phyloP scores from a whole-genome alignment of 805 yeast species.

The Candida ortonii region DNA sequence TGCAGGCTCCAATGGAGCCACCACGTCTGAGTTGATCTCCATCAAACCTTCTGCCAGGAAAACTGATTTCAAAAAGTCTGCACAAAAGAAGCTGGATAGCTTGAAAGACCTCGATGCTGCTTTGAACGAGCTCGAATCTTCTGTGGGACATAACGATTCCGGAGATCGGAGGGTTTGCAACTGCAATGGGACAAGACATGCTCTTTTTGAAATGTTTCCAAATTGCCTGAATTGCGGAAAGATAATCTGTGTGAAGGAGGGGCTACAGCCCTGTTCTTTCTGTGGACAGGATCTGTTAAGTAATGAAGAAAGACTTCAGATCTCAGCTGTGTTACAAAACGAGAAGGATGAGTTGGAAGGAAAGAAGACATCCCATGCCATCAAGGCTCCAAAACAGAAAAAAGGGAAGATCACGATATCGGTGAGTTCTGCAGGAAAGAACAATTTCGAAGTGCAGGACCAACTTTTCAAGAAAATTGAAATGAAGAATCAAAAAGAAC shows the following conservation, averaged over 20 bases:
- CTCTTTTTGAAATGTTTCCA: constrained; percentile 85
- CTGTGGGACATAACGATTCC: constrained; percentile 8
- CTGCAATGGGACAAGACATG: constrained; percentile 87
- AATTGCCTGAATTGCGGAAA: constrained; percentile 94
- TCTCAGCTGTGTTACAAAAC: constrained; percentile 47
- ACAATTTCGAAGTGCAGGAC: constrained; percentile 68
- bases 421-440: constrained; percentile 58
- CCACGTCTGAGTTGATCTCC: constrained; percentile 48
- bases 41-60: constrained; percentile 33
- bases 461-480: constrained; percentile 60
- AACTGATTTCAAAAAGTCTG: constrained; percentile 32
- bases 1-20: constrained; percentile 29
- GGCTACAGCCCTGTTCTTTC: constrained; percentile 82
- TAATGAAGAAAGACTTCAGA: constrained; percentile 56
- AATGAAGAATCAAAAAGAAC: constrained; percentile 38
- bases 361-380: constrained; percentile 13
- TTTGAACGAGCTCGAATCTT: constrained; percentile 42
- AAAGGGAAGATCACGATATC: constrained; percentile 52
- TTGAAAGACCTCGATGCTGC: constrained; percentile 51
- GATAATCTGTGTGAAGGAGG: constrained; percentile 86
- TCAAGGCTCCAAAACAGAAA: constrained; percentile 27
- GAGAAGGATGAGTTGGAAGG: constrained; percentile 50
- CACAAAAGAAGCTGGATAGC: constrained; percentile 46
- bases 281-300: constrained; percentile 72
- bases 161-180: constrained; percentile 46